phyloP scores from a whole-genome alignment of 148 eudicot species.

The Rhododendron kiyosumense region DNA sequence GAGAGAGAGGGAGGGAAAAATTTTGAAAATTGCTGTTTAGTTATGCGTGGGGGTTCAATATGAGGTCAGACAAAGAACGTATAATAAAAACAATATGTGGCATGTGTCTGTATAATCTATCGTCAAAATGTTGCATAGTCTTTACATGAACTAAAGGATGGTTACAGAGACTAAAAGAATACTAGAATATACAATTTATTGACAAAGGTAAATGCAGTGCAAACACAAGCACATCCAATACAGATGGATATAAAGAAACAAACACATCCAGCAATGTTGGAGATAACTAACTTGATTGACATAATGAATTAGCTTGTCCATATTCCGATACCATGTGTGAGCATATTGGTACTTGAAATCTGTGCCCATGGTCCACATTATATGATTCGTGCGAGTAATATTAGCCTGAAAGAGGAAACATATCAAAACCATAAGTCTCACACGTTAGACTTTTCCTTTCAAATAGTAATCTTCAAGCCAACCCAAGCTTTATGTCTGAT shows the following conservation, averaged over 20 bases:
- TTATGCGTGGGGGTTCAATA: too few species aligned
- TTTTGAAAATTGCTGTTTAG: too few species aligned
- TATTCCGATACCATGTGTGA: constrained; percentile 78
- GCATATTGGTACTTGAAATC: constrained; percentile 99
- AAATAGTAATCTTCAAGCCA: not conserved
- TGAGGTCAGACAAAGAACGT: not conserved
- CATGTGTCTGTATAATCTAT: not conserved
- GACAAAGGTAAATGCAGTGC: not conserved
- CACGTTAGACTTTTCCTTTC: not conserved
- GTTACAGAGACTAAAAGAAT: not conserved
- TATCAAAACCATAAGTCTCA: not conserved
- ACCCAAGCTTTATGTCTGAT: not conserved
- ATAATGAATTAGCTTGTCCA: constrained; percentile 98
- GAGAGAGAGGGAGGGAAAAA: too few species aligned
- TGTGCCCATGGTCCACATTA: constrained; percentile 99
- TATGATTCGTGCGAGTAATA: constrained; percentile 86
- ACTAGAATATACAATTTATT: not conserved
- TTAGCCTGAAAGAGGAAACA: constrained; percentile 62
- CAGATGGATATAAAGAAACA: not conserved
- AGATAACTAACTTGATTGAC: constrained; percentile 54
- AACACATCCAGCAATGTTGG: not conserved
- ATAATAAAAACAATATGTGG: not conserved
- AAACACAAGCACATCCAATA: not conserved
- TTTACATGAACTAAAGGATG: not conserved
- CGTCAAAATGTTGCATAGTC: not conserved